phyloP scores from a whole-genome alignment of 768 basidiomycete species.

The Boletus barrowsii region DNA sequence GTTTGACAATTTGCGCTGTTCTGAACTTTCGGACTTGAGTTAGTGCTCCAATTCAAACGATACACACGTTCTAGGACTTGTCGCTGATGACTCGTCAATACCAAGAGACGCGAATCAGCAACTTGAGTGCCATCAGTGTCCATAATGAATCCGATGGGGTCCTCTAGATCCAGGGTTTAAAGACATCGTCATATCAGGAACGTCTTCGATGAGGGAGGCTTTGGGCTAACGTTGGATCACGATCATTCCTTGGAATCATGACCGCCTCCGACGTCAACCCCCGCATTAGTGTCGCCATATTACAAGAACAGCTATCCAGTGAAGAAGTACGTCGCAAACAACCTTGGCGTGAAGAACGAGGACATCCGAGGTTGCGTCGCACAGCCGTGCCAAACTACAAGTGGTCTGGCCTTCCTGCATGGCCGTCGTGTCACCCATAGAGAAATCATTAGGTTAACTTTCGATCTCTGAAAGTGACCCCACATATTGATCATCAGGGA shows the following conservation, averaged over 20 bases:
- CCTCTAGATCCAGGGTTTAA: neutral
- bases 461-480: neutral
- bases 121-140: too few relatives aligned
- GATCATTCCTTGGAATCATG: slow-evolving; percentile 22
- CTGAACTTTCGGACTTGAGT: too few relatives aligned
- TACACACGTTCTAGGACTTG: too few relatives aligned
- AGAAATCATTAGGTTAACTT: slow-evolving; percentile 33
- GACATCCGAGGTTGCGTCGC: neutral
- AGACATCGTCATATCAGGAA: slow-evolving; percentile 15
- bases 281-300: slow-evolving; percentile 27
- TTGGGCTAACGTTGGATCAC: slow-evolving; percentile 23
- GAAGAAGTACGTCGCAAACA: slow-evolving; percentile 11
- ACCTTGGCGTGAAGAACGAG: neutral
- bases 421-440: slow-evolving; percentile 27
- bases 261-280: slow-evolving; percentile 17
- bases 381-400: slow-evolving; percentile 22
- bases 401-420: slow-evolving; percentile 27
- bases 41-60: too few relatives aligned
- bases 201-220: slow-evolving; percentile 28
- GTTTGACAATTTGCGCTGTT: too few relatives aligned
- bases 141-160: neutral
- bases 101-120: too few relatives aligned
- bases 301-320: slow-evolving; percentile 21
- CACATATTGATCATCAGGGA: slow-evolving; percentile 12
- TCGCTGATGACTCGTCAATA: too few relatives aligned